Conservation (phyloP, 345 rosid species). For the Excoecaria agallocha region DNA sequence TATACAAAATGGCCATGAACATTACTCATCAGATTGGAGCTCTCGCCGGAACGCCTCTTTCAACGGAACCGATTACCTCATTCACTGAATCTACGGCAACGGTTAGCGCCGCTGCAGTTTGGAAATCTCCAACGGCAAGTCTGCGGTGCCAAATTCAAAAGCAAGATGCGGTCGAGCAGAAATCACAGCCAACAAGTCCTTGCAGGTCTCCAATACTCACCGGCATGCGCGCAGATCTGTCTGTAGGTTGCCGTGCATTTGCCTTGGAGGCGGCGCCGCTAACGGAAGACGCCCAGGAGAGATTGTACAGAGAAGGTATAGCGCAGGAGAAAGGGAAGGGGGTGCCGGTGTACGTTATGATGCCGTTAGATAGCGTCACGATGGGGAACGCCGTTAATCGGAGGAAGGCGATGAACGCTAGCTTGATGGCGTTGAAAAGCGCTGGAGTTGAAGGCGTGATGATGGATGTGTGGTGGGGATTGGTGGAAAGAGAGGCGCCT, state of each 20-base stretch:
- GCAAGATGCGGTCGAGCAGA: slow-evolving; percentile 24
- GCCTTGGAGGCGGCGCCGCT: slow-evolving; percentile 26
- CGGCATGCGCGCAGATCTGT: slow-evolving; percentile 54
- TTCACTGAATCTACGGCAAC: slow-evolving; percentile 36
- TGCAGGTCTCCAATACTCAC: slow-evolving; percentile 48
- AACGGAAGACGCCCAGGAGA: slow-evolving; percentile 21
- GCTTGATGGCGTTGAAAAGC: slow-evolving; percentile 88
- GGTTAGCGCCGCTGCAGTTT: slow-evolving; percentile 49
- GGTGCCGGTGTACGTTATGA: slow-evolving; percentile 97
- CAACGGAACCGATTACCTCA: slow-evolving; percentile 26
- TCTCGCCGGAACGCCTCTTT: slow-evolving; percentile 54
- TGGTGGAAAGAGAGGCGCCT: slow-evolving; percentile 84
- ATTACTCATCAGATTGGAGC: slow-evolving; percentile 64
- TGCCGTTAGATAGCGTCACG: slow-evolving; percentile 97
- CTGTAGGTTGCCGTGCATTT: slow-evolving; percentile 63
- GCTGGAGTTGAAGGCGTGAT: slow-evolving; percentile 95
- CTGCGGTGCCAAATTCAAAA: slow-evolving; percentile 34
- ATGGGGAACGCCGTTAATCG: slow-evolving; percentile 69
- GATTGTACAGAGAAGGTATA: slow-evolving; percentile 32
- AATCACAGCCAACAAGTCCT: slow-evolving; percentile 69
- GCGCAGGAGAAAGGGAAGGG: slow-evolving; percentile 39
- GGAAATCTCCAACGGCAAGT: slow-evolving; percentile 44
- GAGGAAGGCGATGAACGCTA: slow-evolving; percentile 92
- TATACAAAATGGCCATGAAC: slow-evolving; percentile 57
- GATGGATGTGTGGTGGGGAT: slow-evolving; percentile 99